phyloP scores from a whole-genome alignment of 2,329 filamentous ascomycete genomes.

The Pezicula neosporulosa region DNA sequence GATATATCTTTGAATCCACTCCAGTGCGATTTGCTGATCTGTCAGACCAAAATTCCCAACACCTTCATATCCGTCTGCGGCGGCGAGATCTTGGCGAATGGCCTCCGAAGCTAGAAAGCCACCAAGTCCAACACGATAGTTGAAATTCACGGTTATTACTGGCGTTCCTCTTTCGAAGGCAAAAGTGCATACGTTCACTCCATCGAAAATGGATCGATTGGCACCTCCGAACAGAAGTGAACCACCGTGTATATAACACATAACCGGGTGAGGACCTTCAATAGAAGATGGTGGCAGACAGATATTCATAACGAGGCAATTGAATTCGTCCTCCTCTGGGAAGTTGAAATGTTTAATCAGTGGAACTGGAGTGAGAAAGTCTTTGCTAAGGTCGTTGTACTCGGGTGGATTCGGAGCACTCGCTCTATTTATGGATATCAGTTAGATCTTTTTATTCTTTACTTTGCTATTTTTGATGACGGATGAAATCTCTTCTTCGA shows the following conservation, averaged over 20 bases:
- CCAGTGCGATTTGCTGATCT: neutral
- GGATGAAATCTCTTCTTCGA: neutral
- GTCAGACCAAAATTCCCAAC: neutral
- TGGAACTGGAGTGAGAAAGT: neutral
- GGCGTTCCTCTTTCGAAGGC: constrained; percentile 33
- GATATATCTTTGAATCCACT: constrained; percentile 24
- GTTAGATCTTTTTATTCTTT: neutral
- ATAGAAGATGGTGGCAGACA: neutral
- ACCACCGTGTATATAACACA: neutral
- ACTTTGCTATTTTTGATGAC: no score
- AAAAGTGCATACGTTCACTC: neutral
- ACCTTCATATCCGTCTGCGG: neutral
- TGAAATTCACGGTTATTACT: constrained; percentile 66
- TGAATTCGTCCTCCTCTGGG: neutral
- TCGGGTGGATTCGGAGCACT: neutral
- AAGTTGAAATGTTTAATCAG: neutral
- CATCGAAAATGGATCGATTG: neutral
- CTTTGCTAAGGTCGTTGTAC: neutral
- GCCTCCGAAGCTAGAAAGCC: constrained; percentile 59
- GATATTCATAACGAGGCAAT: neutral
- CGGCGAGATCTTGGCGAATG: neutral
- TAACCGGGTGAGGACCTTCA: neutral
- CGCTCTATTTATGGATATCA: neutral
- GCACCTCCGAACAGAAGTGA: neutral
- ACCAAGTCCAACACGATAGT: constrained; percentile 70